These are phyloP conservation scores for Suhomyces vadensis DNA, from an alignment of 805 yeast species.

Conservation along the genomic window DNA sequence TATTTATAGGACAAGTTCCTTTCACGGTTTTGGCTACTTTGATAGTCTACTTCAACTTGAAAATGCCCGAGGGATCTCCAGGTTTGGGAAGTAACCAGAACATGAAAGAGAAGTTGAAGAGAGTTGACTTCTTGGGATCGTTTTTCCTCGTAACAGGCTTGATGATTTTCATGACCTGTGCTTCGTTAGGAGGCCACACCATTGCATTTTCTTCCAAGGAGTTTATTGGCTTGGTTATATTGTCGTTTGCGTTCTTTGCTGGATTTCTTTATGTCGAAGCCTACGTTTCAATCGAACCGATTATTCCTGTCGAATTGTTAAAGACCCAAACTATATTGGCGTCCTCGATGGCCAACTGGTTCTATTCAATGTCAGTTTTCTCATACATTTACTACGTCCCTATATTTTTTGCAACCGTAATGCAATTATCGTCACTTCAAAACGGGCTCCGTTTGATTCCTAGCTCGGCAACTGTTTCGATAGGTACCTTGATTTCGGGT, in stretches of 20 bases:
- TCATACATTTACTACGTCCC: conserved; percentile 71
- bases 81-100: conserved; percentile 52
- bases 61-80: conserved; percentile 55
- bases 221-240: conserved; percentile 34
- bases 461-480: conserved; percentile 66
- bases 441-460: conserved; percentile 62
- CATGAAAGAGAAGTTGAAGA: conserved; percentile 48
- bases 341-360: conserved; percentile 69
- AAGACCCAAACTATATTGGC: conserved; percentile 60
- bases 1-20: conserved; percentile 43
- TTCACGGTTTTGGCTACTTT: conserved; percentile 44
- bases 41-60: conserved; percentile 38
- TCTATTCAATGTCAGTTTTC: conserved; percentile 66
- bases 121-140: conserved; percentile 71
- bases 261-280: conserved; percentile 54
- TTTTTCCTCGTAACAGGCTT: conserved; percentile 57
- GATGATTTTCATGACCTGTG: conserved; percentile 59
- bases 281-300: conserved; percentile 59
- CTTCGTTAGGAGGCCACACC: conserved; percentile 65
- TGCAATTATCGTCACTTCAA: conserved; percentile 52
- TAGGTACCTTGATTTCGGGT: conserved; percentile 70
- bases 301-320: conserved; percentile 63
- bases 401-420: conserved; percentile 58
- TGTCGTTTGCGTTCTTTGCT: conserved; percentile 36
- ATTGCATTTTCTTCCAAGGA: conserved; percentile 47